Percentiles rank a stretch among this genome's conserved stretches.
These are phyloP conservation scores for Fusarium camptoceras DNA, from an alignment of 2,329 filamentous ascomycete genomes.

Conservation along the genomic window DNA sequence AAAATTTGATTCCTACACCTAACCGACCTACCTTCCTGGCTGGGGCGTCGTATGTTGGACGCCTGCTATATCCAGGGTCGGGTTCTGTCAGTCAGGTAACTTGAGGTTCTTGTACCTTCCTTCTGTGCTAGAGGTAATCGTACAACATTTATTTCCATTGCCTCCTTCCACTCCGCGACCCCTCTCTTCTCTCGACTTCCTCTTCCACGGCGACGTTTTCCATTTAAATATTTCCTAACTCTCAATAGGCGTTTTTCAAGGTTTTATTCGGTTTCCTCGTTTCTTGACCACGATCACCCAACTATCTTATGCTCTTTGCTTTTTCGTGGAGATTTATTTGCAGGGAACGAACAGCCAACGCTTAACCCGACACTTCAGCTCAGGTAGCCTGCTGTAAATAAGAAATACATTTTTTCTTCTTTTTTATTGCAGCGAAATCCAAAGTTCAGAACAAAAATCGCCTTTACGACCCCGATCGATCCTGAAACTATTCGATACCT, in stretches of 20 bases:
- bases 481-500: neutral
- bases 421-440: neutral
- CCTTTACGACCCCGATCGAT: neutral
- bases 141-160: conserved; percentile 8
- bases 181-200: conserved; percentile 16
- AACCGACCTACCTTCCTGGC: neutral
- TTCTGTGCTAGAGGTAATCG: neutral
- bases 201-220: neutral
- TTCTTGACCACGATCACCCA: neutral
- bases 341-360: neutral
- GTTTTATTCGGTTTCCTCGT: neutral
- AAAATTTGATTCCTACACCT: conserved; percentile 2
- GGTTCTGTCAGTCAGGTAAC: conserved; percentile 10
- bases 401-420: conserved; percentile 2
- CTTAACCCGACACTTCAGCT: neutral
- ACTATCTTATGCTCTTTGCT: conserved; percentile 1
- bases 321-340: neutral
- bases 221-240: neutral
- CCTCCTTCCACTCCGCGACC: conserved; percentile 13
- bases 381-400: neutral
- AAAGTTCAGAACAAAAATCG: conserved; percentile 8
- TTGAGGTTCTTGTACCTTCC: conserved; percentile 1
- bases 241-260: neutral
- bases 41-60: neutral
- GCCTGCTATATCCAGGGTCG: neutral